A percentile compares a stretch with the other conserved stretches of the same genome.
phyloP scores from a whole-genome alignment of 805 yeast species.

The Yarrowia sp. region DNA sequence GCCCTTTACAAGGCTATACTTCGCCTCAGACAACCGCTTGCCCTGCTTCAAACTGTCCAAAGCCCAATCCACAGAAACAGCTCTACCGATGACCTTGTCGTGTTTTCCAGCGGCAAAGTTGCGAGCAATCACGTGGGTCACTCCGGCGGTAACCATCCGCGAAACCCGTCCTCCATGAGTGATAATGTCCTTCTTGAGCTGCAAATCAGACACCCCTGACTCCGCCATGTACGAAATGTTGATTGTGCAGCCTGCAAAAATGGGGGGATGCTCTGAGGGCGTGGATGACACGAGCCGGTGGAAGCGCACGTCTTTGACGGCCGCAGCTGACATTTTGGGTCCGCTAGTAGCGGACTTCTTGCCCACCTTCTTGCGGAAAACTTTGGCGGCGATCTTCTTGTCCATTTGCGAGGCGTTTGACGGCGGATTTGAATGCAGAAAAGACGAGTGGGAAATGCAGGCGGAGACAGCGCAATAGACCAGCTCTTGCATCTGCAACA shows the following conservation, averaged over 20 bases:
- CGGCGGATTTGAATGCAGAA: too few species aligned
- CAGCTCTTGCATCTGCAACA: neutral
- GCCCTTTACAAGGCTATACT: neutral
- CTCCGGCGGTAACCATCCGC: neutral
- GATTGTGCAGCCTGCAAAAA: slow-evolving; percentile 1
- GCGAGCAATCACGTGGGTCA: slow-evolving; percentile 20
- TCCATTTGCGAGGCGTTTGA: neutral
- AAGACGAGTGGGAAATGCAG: too few species aligned
- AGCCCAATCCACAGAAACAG: slow-evolving; percentile 6
- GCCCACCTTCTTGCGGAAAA: neutral
- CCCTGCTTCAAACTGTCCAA: slow-evolving; percentile 17
- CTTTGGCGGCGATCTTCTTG: slow-evolving; percentile 8
- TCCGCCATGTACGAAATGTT: slow-evolving; percentile 24
- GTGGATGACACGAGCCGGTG: neutral
- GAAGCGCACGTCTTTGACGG: slow-evolving; percentile 4
- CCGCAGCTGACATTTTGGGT: neutral
- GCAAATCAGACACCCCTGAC: slow-evolving; percentile 10
- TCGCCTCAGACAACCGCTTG: neutral
- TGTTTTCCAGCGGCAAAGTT: slow-evolving; percentile 22
- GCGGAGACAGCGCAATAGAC: too few species aligned
- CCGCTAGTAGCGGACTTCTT: neutral
- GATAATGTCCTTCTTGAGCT: slow-evolving; percentile 21
- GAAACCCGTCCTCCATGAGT: slow-evolving; percentile 10
- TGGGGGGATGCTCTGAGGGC: neutral
- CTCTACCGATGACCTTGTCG: neutral